Conservation (phyloP, 208 protist species). For the Wallacemonas sp. region DNA sequence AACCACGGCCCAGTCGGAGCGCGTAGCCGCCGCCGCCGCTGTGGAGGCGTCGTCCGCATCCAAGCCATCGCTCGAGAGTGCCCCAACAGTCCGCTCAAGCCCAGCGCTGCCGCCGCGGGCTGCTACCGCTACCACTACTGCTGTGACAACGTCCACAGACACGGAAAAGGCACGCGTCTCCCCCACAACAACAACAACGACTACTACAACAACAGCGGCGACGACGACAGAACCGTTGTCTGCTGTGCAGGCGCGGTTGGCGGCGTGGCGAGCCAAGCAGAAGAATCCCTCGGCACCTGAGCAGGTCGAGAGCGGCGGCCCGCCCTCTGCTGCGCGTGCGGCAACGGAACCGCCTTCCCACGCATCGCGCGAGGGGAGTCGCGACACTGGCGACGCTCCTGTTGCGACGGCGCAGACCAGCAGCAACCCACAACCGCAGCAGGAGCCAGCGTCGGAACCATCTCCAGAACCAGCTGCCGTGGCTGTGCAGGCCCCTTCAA, state of each 20-base stretch:
- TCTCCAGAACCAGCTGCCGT: not conserved
- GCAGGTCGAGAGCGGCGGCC: not conserved
- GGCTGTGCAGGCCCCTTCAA: conserved; percentile 17
- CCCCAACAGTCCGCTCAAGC: too few relatives aligned
- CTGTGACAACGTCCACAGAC: too few relatives aligned
- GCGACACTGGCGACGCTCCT: conserved; percentile 18
- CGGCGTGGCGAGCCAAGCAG: conserved; percentile 47
- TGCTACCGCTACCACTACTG: too few relatives aligned
- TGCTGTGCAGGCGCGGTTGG: conserved; percentile 40
- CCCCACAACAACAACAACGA: too few relatives aligned
- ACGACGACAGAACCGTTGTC: not conserved
- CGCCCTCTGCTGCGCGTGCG: not conserved
- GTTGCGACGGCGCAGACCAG: too few relatives aligned
- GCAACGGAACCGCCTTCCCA: not conserved
- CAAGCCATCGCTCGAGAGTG: too few relatives aligned
- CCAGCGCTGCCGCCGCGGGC: too few relatives aligned
- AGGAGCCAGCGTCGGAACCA: too few relatives aligned
- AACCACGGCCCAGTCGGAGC: not conserved
- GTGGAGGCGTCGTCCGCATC: not conserved
- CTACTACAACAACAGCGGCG: not conserved
- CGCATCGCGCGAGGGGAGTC: conserved; percentile 14
- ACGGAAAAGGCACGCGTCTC: too few relatives aligned
- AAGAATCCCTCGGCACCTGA: not conserved
- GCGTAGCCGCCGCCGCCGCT: not conserved
- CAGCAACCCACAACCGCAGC: too few relatives aligned